These are phyloP conservation scores for Heterobasidion occidentale DNA, from an alignment of 1,284 basidiomycete genomes.

Conservation along the genomic window DNA sequence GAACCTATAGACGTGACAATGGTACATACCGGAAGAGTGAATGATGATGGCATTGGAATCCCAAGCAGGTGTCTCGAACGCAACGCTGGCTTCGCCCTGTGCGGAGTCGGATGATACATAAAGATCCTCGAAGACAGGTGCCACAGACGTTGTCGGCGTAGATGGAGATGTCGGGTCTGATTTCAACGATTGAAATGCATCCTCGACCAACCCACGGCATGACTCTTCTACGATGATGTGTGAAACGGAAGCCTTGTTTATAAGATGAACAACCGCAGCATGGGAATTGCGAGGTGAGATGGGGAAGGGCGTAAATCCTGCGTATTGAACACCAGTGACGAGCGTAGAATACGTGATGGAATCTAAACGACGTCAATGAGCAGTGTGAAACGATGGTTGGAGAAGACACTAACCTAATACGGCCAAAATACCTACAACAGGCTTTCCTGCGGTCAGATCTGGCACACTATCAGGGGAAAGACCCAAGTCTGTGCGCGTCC, in stretches of 20 bases:
- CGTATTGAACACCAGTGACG: slow-evolving; percentile 10
- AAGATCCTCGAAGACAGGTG: neutral
- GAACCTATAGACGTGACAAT: neutral
- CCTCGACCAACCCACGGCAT: neutral
- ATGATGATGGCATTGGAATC: neutral
- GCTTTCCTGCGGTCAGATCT: neutral
- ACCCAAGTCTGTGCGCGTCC: slow-evolving; percentile 4
- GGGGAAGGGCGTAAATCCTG: slow-evolving; percentile 15
- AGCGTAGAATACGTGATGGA: slow-evolving; percentile 13
- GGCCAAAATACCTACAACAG: slow-evolving; percentile 12
- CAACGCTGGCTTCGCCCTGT: neutral
- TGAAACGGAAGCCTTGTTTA: slow-evolving; percentile 1
- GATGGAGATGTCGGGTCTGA: neutral
- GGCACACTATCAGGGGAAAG: neutral
- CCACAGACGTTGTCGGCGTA: neutral
- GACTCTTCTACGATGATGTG: neutral
- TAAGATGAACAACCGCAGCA: slow-evolving; percentile 16
- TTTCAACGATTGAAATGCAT: neutral
- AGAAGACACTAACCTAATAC: slow-evolving; percentile 6
- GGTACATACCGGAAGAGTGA: slow-evolving; percentile 2
- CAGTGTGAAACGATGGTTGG: neutral
- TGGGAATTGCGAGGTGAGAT: slow-evolving; percentile 20
- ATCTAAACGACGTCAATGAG: slow-evolving; percentile 6
- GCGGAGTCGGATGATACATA: neutral
- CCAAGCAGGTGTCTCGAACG: neutral